Conservation (phyloP, 2,329 filamentous ascomycete species). For the Fonsecaea multimorphosa region DNA sequence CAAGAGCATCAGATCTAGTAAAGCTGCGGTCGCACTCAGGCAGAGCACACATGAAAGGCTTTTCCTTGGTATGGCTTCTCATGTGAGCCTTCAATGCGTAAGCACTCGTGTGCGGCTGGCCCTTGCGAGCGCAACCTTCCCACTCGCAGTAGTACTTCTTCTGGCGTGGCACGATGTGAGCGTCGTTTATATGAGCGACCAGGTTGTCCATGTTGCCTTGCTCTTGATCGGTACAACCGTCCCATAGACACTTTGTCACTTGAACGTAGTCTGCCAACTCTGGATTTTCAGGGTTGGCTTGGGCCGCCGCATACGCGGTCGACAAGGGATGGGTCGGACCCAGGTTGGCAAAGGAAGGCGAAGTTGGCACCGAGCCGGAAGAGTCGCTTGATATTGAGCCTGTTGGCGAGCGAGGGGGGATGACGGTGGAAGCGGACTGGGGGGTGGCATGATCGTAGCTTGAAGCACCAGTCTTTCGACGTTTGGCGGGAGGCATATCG, state of each 20-base stretch:
- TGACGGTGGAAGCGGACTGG: conserved; percentile 46
- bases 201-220: conserved; percentile 80
- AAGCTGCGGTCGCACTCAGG: conserved; percentile 98
- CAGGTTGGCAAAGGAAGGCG: conserved; percentile 68
- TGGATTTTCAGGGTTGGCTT: conserved; percentile 40
- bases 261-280: conserved; percentile 53
- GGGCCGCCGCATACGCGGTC: conserved; percentile 43
- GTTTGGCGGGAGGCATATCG: conserved; percentile 56
- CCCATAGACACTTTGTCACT: conserved; percentile 78
- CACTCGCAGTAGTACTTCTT: conserved; percentile 99
- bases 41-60: conserved; percentile 95
- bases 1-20: conserved; percentile 90
- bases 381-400: conserved; percentile 88
- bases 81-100: conserved; percentile 97
- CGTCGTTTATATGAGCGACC: conserved; percentile 85
- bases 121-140: conserved; percentile 86
- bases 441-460: conserved; percentile 59
- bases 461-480: conserved; percentile 53
- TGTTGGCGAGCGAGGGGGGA: conserved; percentile 55
- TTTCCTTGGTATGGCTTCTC: conserved; percentile 96
- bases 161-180: conserved; percentile 89
- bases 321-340: conserved; percentile 45
- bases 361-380: conserved; percentile 80
- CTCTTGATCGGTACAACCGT: conserved; percentile 73
- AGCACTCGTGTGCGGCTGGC: conserved; percentile 88